These are phyloP conservation scores for Hevea brasiliensis DNA, from an alignment of 345 rosid genomes.

Conservation along the genomic window DNA sequence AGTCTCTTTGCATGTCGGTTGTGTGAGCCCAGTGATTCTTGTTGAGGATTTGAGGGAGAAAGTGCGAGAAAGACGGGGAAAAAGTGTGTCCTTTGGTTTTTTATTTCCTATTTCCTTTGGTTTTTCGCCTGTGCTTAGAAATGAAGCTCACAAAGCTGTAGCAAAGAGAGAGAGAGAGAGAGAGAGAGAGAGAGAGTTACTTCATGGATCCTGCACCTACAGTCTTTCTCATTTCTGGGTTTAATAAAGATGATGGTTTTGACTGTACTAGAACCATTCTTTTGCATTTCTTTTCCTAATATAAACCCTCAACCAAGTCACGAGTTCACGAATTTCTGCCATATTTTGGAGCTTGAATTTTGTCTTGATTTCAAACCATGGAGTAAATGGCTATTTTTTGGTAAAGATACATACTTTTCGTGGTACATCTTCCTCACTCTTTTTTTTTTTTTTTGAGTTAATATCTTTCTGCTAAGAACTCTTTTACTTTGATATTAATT, in stretches of 20 bases:
- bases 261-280: conserved; percentile 17
- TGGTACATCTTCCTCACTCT: conserved; percentile 9
- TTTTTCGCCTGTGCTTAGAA: background rate
- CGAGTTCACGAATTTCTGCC: conserved; percentile 6
- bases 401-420: conserved; percentile 16
- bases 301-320: conserved; percentile 11
- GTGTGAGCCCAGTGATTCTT: conserved; percentile 21
- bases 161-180: background rate
- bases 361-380: conserved; percentile 23
- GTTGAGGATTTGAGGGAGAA: conserved; percentile 15
- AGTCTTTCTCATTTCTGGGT: conserved; percentile 26
- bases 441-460: background rate
- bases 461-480: background rate
- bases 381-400: conserved; percentile 24
- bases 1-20: conserved; percentile 36
- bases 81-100: conserved; percentile 15
- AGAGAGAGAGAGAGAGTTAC: background rate
- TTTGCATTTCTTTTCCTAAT: conserved; percentile 22
- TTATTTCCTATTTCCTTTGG: background rate
- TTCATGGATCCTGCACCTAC: conserved; percentile 22
- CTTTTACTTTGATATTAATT: background rate
- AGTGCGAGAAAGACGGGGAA: conserved; percentile 34
- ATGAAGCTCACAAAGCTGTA: conserved; percentile 41
- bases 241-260: conserved; percentile 22
- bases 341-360: conserved; percentile 32